phyloP scores from a whole-genome alignment of 495 filamentous ascomycete species.

The Penicillium manginii region DNA sequence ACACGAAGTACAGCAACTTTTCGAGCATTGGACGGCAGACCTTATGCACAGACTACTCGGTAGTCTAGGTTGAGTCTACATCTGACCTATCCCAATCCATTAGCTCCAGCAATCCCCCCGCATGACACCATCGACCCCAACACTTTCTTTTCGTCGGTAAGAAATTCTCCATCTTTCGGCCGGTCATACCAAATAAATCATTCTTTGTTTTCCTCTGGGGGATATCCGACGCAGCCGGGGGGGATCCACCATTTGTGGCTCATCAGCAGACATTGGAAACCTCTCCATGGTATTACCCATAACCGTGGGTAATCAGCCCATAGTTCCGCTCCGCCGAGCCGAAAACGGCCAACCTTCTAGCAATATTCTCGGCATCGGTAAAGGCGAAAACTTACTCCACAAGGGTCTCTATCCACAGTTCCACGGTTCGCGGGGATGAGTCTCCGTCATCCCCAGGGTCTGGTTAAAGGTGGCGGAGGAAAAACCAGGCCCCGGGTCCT shows the following conservation, averaged over 20 bases:
- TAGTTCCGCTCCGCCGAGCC: conserved; percentile 32
- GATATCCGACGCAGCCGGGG: background rate
- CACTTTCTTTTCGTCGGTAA: background rate
- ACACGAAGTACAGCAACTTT: background rate
- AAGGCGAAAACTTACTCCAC: background rate
- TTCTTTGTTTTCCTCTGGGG: background rate
- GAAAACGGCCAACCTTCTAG: conserved; percentile 8
- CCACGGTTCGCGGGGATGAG: background rate
- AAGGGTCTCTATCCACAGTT: background rate
- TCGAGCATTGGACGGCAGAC: background rate
- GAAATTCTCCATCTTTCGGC: background rate
- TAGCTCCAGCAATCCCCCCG: background rate
- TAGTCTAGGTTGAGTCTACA: conserved; percentile 1
- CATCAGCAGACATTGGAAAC: background rate
- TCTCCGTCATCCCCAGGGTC: background rate
- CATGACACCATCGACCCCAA: background rate
- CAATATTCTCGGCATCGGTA: conserved; percentile 1
- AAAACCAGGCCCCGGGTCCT: no score
- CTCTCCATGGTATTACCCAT: background rate
- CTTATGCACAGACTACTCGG: background rate
- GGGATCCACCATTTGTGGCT: background rate
- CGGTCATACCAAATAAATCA: background rate
- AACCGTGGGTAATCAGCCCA: conserved; percentile 3
- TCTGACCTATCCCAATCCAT: background rate
- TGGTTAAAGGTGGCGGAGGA: background rate